Evolutionary conservation across 495 filamentous ascomycete species (phyloP).

Genomic region (Penicillium fimorum): DNA sequence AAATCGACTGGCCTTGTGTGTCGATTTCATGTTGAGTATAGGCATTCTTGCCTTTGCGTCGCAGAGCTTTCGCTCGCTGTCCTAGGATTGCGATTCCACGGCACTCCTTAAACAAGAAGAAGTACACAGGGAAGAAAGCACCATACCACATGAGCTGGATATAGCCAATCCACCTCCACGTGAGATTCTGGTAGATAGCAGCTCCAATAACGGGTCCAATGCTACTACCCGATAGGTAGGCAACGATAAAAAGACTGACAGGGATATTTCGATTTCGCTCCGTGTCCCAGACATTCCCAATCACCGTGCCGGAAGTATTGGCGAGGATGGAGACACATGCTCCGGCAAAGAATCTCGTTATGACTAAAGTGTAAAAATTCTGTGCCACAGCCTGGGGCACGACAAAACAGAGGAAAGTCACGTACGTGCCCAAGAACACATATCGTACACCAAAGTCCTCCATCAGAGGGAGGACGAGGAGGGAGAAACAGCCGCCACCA

Average conservation of each 20-base stretch:
- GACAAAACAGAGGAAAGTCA: slow-evolving; percentile 43
- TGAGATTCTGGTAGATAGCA: slow-evolving; percentile 37
- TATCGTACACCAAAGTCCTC: slow-evolving; percentile 50
- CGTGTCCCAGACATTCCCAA: slow-evolving; percentile 49
- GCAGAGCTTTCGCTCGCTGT: slow-evolving; percentile 31
- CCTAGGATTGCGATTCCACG: slow-evolving; percentile 42
- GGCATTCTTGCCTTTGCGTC: slow-evolving; percentile 27
- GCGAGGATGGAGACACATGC: slow-evolving; percentile 45
- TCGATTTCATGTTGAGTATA: slow-evolving; percentile 43
- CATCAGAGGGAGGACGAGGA: slow-evolving; percentile 52
- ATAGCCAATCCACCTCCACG: slow-evolving; percentile 53
- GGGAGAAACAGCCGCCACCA: slow-evolving; percentile 46
- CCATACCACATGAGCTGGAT: slow-evolving; percentile 48
- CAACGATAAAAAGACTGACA: slow-evolving; percentile 45
- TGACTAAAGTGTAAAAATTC: slow-evolving; percentile 51
- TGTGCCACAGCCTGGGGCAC: slow-evolving; percentile 49
- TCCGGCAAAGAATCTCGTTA: slow-evolving; percentile 49
- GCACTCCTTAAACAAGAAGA: slow-evolving; percentile 42
- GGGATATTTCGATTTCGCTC: slow-evolving; percentile 43
- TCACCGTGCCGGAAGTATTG: slow-evolving; percentile 45
- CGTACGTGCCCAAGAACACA: slow-evolving; percentile 47
- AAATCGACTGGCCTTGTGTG: slow-evolving; percentile 21
- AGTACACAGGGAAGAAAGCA: slow-evolving; percentile 37
- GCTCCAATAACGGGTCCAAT: slow-evolving; percentile 50
- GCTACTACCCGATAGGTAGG: slow-evolving; percentile 42